Evolutionary conservation across 1,284 basidiomycete genomes (phyloP).

Genomic region (Crepidotus sp.): DNA sequence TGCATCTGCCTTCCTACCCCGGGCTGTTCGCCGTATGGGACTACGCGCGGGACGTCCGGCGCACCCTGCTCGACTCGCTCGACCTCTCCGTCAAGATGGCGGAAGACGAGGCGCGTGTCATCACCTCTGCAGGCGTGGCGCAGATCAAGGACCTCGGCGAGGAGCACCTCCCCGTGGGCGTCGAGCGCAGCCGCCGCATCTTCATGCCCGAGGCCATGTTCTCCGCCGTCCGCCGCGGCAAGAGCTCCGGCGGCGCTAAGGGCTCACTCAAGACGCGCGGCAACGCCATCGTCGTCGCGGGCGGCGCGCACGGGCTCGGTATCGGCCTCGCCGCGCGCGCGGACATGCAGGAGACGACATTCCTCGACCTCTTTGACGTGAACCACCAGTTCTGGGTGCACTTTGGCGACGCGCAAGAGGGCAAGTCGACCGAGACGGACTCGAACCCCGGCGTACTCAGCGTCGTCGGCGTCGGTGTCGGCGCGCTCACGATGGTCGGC

Average conservation of each 20-base stretch:
- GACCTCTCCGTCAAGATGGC: constrained; percentile 77
- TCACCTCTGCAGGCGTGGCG: constrained; percentile 65
- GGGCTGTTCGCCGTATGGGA: constrained; percentile 85
- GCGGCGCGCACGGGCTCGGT: constrained; percentile 64
- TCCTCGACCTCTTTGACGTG: constrained; percentile 85
- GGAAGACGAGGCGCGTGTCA: constrained; percentile 75
- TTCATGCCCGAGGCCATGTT: constrained; percentile 99
- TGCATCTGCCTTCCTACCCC: constrained; percentile 76
- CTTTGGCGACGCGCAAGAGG: constrained; percentile 47
- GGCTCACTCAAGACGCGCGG: constrained; percentile 34
- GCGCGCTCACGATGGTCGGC: constrained; percentile 61
- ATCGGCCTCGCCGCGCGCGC: constrained; percentile 63
- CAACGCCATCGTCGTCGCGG: constrained; percentile 56
- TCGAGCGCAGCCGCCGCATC: constrained; percentile 72
- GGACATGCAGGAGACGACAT: constrained; percentile 64
- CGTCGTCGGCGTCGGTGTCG: constrained; percentile 33
- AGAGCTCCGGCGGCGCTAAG: constrained; percentile 39
- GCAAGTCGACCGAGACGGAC: constrained; percentile 39
- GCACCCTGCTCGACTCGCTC: constrained; percentile 70
- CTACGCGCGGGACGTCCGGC: constrained; percentile 81
- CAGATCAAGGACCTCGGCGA: constrained; percentile 69
- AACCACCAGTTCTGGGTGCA: constrained; percentile 70
- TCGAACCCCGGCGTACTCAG: constrained; percentile 61
- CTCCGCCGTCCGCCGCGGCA: constrained; percentile 41
- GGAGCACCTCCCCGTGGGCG: constrained; percentile 71